These are phyloP conservation scores for Ustilago esculenta DNA, from an alignment of 1,284 basidiomycete species.

Conservation along the genomic window DNA sequence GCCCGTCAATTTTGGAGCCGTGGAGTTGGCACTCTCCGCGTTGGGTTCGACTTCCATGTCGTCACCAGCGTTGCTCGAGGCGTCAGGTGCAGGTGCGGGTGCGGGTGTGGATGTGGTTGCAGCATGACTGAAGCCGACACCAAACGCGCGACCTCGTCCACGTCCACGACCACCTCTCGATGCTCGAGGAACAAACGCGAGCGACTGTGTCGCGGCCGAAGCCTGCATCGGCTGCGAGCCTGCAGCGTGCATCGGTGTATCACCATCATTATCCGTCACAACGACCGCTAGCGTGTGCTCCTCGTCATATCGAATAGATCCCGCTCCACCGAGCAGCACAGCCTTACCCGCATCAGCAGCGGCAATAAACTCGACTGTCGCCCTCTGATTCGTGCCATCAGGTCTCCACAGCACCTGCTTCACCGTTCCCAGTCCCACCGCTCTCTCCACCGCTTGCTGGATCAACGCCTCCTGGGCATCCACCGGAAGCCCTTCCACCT, in stretches of 20 bases:
- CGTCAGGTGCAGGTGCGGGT: too few species aligned
- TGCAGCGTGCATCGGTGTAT: neutral
- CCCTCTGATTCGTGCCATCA: slow-evolving; percentile 30
- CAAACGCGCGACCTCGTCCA: slow-evolving; percentile 35
- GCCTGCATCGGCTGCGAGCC: neutral
- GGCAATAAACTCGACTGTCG: slow-evolving; percentile 50
- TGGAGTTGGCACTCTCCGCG: neutral
- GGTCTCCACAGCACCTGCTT: slow-evolving; percentile 54
- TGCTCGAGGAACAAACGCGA: slow-evolving; percentile 27
- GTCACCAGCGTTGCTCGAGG: neutral
- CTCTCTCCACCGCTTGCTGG: slow-evolving; percentile 61
- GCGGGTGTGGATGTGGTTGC: neutral
- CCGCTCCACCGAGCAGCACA: slow-evolving; percentile 27
- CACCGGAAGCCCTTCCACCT: slow-evolving; percentile 48
- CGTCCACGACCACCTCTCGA: slow-evolving; percentile 24
- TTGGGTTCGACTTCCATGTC: slow-evolving; percentile 36
- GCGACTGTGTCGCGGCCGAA: neutral
- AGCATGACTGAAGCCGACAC: slow-evolving; percentile 8
- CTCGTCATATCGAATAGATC: slow-evolving; percentile 6
- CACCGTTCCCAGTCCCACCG: slow-evolving; percentile 45
- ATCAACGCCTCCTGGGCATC: slow-evolving; percentile 65
- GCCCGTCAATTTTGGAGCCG: slow-evolving; percentile 12
- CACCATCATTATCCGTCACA: slow-evolving; percentile 7
- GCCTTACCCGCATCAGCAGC: slow-evolving; percentile 47
- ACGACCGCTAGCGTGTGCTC: slow-evolving; percentile 4